A percentile compares a stretch with the other conserved stretches of the same genome.
Conservation (phyloP, 352 stramenopile genomes). For the Pythium aristosporum region DNA sequence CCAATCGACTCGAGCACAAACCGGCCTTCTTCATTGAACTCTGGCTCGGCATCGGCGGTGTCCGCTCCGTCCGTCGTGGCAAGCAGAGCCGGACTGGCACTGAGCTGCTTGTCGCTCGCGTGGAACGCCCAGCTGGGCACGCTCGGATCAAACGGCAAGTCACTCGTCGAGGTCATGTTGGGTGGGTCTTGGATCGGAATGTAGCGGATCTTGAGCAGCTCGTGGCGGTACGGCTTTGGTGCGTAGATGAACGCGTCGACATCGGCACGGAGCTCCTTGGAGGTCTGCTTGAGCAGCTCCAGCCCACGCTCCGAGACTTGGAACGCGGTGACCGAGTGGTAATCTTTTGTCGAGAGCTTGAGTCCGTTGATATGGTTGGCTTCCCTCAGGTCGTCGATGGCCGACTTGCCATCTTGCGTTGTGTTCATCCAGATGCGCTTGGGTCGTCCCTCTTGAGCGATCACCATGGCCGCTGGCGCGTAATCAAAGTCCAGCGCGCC, state of each 20-base stretch:
- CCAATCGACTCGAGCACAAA: conserved; percentile 75
- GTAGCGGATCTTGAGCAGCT: conserved; percentile 58
- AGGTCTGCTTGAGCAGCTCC: conserved; percentile 41
- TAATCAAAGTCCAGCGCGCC: conserved; percentile 66
- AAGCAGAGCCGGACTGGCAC: not conserved
- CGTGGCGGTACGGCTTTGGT: conserved; percentile 50
- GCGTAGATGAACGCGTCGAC: conserved; percentile 63
- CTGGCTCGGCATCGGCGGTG: conserved; percentile 23
- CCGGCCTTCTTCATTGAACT: conserved; percentile 50
- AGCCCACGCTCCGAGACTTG: conserved; percentile 53
- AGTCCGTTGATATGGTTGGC: conserved; percentile 60
- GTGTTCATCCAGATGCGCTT: conserved; percentile 71
- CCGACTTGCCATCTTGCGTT: conserved; percentile 63
- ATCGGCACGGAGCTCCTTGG: conserved; percentile 43
- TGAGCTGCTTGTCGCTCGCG: conserved; percentile 38
- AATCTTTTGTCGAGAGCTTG: conserved; percentile 64
- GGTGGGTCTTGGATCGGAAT: conserved; percentile 52
- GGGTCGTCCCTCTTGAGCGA: conserved; percentile 46
- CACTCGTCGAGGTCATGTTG: not conserved
- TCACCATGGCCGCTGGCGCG: conserved; percentile 51
- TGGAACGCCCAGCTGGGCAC: conserved; percentile 40
- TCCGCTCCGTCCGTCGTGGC: not conserved
- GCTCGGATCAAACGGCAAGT: conserved; percentile 9
- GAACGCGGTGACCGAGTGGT: conserved; percentile 62
- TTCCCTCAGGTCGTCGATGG: conserved; percentile 61